Base-by-base conservation (phyloP, 1,284 basidiomycete genomes). In the Cutaneotrichosporon mucoides region DNA sequence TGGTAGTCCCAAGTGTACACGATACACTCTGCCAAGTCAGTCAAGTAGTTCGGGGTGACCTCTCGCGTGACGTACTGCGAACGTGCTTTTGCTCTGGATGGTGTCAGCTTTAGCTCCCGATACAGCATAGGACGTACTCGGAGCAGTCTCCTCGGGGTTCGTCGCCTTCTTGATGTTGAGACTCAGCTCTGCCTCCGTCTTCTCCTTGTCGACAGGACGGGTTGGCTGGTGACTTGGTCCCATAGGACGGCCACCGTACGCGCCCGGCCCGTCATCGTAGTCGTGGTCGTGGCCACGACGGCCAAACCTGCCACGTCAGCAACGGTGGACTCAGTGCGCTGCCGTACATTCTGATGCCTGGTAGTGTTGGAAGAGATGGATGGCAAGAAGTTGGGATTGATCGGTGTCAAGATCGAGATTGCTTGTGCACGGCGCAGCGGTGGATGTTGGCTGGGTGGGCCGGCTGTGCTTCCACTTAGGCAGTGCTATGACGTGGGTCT, bases 1-100 rank as follows among this genome's bases (percentile, higher is more conserved):
- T 95, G 92, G 73, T 96, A 96, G 77, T 97, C 93, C 93, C 93
- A 96, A 12, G 93, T 96, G 78, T 93, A 97, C 38, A 97, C 90
- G 74, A 97, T 95, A 69, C 89, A 92, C 81, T 95, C 93, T 96
- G 75, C 38, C 3, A 16, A 2, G 49, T 51, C 16, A 51, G 49
- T 36, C 10, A 6, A 12, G 46, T 11, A 16, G 43, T 9, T 7
- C 24, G 7, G 12, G 16, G 44, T 5, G 24, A 45, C 33, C 44
- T 10, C 16, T 35, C 33, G 34, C 8, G 3, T 9, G 13, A 84
- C 90, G 75, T 76, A 95, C 92, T 95, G 75, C 93, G 85, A 69
- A 97, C 93, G 73, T 97, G 93, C 76, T 97, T 97, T 83, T 96
- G 92, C 79, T 97, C 96, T 57, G 89, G 42, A 24, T 24, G 24